These are phyloP conservation scores for Calonectria montana DNA, from an alignment of 2,329 filamentous ascomycete species.

Conservation along the genomic window DNA sequence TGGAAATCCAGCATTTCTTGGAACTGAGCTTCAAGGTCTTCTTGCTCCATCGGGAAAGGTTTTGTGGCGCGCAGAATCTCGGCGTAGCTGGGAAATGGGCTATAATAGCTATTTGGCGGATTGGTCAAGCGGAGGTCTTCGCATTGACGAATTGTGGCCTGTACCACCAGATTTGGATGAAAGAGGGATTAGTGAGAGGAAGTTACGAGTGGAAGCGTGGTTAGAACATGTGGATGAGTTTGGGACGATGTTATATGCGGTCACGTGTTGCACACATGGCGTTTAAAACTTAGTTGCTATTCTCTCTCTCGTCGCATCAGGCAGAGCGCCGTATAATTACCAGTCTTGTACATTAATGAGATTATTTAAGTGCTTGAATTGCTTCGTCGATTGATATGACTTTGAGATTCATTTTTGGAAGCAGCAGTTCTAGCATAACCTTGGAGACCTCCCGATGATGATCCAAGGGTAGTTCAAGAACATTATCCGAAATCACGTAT, in stretches of 20 bases:
- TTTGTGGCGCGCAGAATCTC: conserved; percentile 55
- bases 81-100: conserved; percentile 53
- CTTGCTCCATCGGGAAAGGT: conserved; percentile 53
- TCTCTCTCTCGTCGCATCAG: not conserved
- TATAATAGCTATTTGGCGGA: conserved; percentile 56
- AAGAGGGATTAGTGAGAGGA: conserved; percentile 43
- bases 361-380: not conserved
- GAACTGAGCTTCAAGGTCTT: conserved; percentile 58
- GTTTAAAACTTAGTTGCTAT: conserved; percentile 30
- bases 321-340: not conserved
- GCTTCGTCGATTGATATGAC: not conserved
- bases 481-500: conserved; percentile 52
- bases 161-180: conserved; percentile 47
- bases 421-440: not conserved
- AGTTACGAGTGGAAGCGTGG: conserved; percentile 59
- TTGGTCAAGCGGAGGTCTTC: conserved; percentile 55
- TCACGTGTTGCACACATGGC: conserved; percentile 59
- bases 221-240: conserved; percentile 63
- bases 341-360: not conserved
- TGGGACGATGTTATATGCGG: conserved; percentile 64
- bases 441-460: not conserved
- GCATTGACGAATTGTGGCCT: conserved; percentile 65
- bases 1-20: conserved; percentile 59
- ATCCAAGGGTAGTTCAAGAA: conserved; percentile 36
- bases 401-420: not conserved